Evolutionary conservation across 176 grass and related monocot genomes (phyloP).

Genomic region (Oryza nivara): DNA sequence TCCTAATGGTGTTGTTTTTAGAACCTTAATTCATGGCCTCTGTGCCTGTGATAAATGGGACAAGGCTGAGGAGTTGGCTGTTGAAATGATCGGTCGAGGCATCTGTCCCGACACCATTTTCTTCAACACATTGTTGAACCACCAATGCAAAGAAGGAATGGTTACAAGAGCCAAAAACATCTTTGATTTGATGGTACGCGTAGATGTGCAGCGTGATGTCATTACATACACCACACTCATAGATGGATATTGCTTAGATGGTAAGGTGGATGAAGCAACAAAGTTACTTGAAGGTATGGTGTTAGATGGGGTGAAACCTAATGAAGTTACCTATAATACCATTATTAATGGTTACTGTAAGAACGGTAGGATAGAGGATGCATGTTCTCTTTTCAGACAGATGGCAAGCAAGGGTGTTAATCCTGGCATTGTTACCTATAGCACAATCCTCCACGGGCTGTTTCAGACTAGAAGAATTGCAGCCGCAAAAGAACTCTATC

Average conservation of each 20-base stretch:
- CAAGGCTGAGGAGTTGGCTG: slow-evolving; percentile 22
- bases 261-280: not conserved
- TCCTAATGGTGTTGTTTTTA: not conserved
- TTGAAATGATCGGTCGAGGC: slow-evolving; percentile 30
- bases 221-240: slow-evolving; percentile 23
- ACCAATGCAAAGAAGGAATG: no score
- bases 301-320: not conserved
- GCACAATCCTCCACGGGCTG: not conserved
- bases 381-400: not conserved
- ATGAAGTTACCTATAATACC: not conserved
- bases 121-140: not conserved
- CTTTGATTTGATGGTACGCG: slow-evolving; percentile 21
- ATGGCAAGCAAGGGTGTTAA: not conserved
- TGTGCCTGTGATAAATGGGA: slow-evolving; percentile 29
- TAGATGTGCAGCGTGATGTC: slow-evolving; percentile 15
- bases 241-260: slow-evolving; percentile 19
- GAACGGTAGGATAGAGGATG: not conserved
- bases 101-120: not conserved
- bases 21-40: not conserved
- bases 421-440: not conserved
- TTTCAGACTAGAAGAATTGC: not conserved
- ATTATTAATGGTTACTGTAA: not conserved
- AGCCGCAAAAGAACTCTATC: not conserved
- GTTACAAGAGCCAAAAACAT: no score
- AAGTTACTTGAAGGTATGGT: not conserved